Evolutionary conservation across 768 basidiomycete species (phyloP).

Genomic region (Scleroderma bovista): DNA sequence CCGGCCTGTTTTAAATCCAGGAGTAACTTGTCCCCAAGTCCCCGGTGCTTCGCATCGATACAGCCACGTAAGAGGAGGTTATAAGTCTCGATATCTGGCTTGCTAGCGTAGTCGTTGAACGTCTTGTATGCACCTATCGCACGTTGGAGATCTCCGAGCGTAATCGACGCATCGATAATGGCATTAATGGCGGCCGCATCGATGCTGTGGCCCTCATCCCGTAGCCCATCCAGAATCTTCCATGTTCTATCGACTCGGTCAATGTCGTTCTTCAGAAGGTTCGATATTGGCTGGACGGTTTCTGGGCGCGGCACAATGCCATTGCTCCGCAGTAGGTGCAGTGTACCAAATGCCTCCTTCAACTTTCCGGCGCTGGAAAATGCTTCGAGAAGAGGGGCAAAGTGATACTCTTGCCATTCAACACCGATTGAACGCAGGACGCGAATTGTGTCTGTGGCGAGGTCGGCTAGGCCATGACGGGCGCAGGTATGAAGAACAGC

Average conservation of each 20-base stretch:
- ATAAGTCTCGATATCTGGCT: conserved; percentile 60
- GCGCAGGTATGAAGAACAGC: conserved; percentile 69
- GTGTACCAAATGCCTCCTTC: conserved; percentile 55
- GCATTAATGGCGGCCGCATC: conserved; percentile 60
- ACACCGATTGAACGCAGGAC: conserved; percentile 45
- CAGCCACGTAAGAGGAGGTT: conserved; percentile 67
- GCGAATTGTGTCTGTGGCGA: conserved; percentile 62
- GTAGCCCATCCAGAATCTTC: conserved; percentile 56
- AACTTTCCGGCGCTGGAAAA: conserved; percentile 53
- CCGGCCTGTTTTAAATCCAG: conserved; percentile 56
- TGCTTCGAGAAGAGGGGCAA: conserved; percentile 72
- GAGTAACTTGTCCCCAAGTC: conserved; percentile 64
- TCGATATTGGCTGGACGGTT: conserved; percentile 51
- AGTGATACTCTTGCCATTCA: conserved; percentile 63
- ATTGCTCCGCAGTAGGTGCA: conserved; percentile 54
- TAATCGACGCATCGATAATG: conserved; percentile 58
- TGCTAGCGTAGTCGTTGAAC: conserved; percentile 46
- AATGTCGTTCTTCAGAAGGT: conserved; percentile 39
- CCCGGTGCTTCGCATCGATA: conserved; percentile 49
- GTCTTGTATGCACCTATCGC: conserved; percentile 74
- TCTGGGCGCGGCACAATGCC: conserved; percentile 43
- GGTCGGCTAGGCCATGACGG: conserved; percentile 62
- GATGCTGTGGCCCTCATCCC: conserved; percentile 44
- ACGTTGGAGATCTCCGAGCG: conserved; percentile 63
- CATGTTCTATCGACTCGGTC: conserved; percentile 62